Percentiles rank a stretch among this genome's conserved stretches.
Conservation (phyloP, 305 asterid genomes). For the Andrographis paniculata region DNA sequence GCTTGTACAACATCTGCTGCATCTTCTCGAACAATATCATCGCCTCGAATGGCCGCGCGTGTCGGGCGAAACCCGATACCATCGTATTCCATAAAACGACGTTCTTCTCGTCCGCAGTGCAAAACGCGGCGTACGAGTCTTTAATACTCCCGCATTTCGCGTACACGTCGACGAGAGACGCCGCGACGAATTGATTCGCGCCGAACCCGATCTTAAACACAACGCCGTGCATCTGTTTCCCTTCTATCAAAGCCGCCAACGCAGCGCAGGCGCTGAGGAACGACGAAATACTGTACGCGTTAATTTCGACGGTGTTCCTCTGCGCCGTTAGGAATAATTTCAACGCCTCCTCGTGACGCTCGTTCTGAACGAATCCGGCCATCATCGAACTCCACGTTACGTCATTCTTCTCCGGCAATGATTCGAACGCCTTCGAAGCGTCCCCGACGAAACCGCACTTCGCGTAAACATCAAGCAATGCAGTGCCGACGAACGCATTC, state of each 20-base stretch:
- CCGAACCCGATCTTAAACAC: slow-evolving; percentile 43
- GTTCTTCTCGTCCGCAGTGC: slow-evolving; percentile 42
- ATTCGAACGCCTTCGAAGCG: slow-evolving; percentile 43
- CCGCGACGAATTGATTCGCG: slow-evolving; percentile 38
- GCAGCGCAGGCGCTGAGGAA: slow-evolving; percentile 66
- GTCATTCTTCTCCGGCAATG: slow-evolving; percentile 46
- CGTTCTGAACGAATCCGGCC: slow-evolving; percentile 65
- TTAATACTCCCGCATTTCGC: slow-evolving; percentile 69
- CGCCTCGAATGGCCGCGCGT: slow-evolving; percentile 55
- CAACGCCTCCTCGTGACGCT: slow-evolving; percentile 60
- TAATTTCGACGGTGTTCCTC: slow-evolving; percentile 26
- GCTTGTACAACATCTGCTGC: slow-evolving; percentile 47
- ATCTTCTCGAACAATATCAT: slow-evolving; percentile 74
- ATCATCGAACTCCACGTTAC: slow-evolving; percentile 91
- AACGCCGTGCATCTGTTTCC: slow-evolving; percentile 52
- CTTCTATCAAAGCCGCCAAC: slow-evolving; percentile 71
- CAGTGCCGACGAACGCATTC: slow-evolving; percentile 54
- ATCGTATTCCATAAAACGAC: slow-evolving; percentile 64
- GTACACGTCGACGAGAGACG: slow-evolving; percentile 69
- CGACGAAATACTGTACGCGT: slow-evolving; percentile 49
- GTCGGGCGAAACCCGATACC: slow-evolving; percentile 72
- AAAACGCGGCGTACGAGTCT: slow-evolving; percentile 50
- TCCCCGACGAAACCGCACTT: slow-evolving; percentile 46
- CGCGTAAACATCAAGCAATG: slow-evolving; percentile 72
- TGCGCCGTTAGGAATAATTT: slow-evolving; percentile 36